Evolutionary conservation across 345 rosid genomes (phyloP).

Genomic region (Gossypium herbaceum): DNA sequence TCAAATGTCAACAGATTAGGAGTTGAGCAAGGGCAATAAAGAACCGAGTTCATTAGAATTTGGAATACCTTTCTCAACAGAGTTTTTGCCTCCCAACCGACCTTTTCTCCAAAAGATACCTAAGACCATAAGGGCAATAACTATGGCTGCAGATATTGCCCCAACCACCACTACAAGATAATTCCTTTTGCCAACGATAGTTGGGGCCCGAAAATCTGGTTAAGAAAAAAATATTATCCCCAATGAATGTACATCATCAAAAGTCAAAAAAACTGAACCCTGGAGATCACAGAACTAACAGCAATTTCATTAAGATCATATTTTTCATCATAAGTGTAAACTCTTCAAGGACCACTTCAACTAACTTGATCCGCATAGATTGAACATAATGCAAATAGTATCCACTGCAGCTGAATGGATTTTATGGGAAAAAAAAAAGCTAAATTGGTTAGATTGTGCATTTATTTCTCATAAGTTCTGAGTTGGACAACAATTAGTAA

Average conservation of each 20-base stretch:
- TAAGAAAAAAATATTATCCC: conserved; percentile 16
- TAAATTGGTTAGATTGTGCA: neutral
- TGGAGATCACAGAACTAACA: neutral
- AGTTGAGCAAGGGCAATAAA: neutral
- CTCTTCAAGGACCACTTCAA: neutral
- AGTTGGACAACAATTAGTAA: neutral
- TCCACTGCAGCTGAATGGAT: neutral
- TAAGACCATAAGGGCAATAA: conserved; percentile 34
- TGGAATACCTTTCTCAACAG: conserved; percentile 54
- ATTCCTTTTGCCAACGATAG: conserved; percentile 24
- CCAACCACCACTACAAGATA: conserved; percentile 24
- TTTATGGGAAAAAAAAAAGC: neutral
- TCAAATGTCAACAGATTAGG: neutral
- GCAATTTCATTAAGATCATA: neutral
- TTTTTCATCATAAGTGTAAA: neutral
- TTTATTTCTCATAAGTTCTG: neutral
- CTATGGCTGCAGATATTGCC: conserved; percentile 31
- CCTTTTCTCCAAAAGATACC: conserved; percentile 45
- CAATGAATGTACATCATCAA: neutral
- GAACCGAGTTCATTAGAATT: neutral
- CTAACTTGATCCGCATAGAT: neutral
- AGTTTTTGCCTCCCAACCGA: conserved; percentile 44
- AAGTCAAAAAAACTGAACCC: conserved; percentile 1
- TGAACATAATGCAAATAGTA: neutral
- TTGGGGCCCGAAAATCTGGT: conserved; percentile 62